These are phyloP conservation scores for Phlyctochytrium arcticum DNA, from an alignment of 192 early-diverging fungal genomes.

Conservation along the genomic window DNA sequence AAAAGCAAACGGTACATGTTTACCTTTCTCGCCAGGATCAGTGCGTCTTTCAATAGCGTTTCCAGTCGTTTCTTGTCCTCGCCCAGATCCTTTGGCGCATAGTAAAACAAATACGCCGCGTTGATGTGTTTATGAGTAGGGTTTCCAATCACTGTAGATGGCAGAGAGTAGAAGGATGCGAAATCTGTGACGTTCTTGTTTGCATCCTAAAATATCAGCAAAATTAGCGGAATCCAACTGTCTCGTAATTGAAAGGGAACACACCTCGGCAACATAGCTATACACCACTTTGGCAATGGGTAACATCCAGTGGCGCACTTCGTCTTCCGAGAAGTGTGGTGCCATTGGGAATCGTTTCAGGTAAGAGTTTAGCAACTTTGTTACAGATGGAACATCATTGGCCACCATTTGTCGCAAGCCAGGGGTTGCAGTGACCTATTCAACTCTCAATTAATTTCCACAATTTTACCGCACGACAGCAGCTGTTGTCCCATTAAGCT, in stretches of 20 bases:
- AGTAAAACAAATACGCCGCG: constrained; percentile 96
- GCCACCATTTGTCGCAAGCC: constrained; percentile 78
- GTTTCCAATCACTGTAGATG: constrained; percentile 84
- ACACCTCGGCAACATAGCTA: constrained; percentile 89
- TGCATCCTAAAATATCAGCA: constrained; percentile 32
- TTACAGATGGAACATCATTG: constrained; percentile 72
- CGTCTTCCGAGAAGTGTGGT: constrained; percentile 75
- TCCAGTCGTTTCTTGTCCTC: constrained; percentile 51
- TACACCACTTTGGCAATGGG: constrained; percentile 81
- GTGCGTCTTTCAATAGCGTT: constrained; percentile 70
- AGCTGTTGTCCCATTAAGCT: neutral
- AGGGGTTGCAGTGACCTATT: constrained; percentile 33
- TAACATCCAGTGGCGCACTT: constrained; percentile 88
- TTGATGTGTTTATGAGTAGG: constrained; percentile 65
- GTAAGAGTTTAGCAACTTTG: constrained; percentile 72
- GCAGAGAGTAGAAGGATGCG: constrained; percentile 91
- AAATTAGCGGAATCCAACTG: constrained; percentile 1
- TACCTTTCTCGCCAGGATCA: constrained; percentile 65
- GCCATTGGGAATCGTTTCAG: constrained; percentile 58
- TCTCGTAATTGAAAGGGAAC: neutral
- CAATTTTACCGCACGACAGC: neutral
- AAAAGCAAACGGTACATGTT: neutral
- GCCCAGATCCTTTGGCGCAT: constrained; percentile 52
- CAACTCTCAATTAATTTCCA: neutral
- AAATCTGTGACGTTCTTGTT: constrained; percentile 77